A percentile compares a stretch with the other conserved stretches of the same genome.
These are phyloP conservation scores for Pelargonium citronellum DNA, from an alignment of 441 rosid genomes.

Conservation along the genomic window DNA sequence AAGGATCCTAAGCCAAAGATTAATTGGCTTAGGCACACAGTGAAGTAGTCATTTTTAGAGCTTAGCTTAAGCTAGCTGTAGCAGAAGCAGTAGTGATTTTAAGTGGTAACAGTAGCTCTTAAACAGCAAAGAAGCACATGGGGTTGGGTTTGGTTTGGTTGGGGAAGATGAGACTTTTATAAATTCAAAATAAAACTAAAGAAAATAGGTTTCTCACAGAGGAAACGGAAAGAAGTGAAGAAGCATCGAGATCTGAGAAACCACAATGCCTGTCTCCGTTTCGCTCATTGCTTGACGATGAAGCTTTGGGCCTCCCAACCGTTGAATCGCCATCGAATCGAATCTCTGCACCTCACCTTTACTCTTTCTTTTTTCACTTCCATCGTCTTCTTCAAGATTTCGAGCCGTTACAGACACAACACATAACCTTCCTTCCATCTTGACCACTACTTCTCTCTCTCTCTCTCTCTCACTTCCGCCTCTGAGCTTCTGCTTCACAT, in stretches of 20 bases:
- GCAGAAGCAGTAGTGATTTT: not conserved
- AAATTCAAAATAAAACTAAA: not conserved
- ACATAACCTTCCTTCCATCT: not conserved
- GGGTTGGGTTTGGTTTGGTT: not conserved
- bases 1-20: too few species aligned
- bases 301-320: not conserved
- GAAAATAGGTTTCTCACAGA: not conserved
- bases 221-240: too few species aligned
- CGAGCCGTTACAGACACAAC: constrained; percentile 1
- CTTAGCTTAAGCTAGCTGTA: not conserved
- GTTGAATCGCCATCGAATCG: constrained; percentile 3
- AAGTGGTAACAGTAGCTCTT: not conserved
- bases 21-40: too few species aligned
- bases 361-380: not conserved
- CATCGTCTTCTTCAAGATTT: constrained; percentile 5
- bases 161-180: not conserved
- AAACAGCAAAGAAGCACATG: constrained; percentile 4
- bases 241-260: constrained; percentile 8
- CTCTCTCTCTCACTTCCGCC: not conserved
- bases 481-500: not conserved
- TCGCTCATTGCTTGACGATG: not conserved
- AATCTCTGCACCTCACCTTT: not conserved
- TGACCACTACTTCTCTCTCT: not conserved
- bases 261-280: not conserved
- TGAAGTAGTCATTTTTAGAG: too few species aligned